Conservation (phyloP, 192 early-diverging fungal species). For the Cladochytrium replicatum region DNA sequence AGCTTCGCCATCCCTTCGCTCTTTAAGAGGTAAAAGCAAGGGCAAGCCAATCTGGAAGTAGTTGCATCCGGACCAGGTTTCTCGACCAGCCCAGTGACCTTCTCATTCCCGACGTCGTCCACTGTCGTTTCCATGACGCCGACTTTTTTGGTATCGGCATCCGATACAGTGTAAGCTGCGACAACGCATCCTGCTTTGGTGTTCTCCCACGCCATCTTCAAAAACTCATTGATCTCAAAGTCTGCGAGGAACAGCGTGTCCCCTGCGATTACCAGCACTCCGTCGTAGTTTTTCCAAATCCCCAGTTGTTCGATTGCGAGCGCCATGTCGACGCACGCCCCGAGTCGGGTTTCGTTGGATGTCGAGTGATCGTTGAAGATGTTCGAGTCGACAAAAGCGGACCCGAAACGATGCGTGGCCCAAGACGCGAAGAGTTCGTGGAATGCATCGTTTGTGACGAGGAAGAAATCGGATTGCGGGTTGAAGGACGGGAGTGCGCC, state of each 20-base stretch:
- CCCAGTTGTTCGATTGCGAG: constrained; percentile 27
- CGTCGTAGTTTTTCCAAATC: no score
- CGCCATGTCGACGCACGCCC: constrained; percentile 44
- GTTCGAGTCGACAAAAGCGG: constrained; percentile 20
- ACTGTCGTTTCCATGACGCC: constrained; percentile 39
- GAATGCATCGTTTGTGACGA: constrained; percentile 40
- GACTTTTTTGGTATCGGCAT: constrained; percentile 38
- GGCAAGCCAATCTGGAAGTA: constrained; percentile 37
- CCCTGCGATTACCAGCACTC: constrained; percentile 46
- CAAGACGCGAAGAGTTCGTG: constrained; percentile 32
- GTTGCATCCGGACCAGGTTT: constrained; percentile 41
- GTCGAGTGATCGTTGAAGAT: constrained; percentile 40
- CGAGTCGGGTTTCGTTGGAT: constrained; percentile 39
- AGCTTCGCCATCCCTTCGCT: constrained; percentile 16
- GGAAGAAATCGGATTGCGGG: background rate
- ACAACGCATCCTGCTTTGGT: constrained; percentile 22
- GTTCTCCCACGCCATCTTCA: background rate
- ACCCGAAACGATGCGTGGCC: constrained; percentile 10
- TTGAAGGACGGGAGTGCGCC: background rate
- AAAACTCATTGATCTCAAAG: constrained; percentile 35
- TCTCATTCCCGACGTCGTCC: background rate
- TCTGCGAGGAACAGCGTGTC: constrained; percentile 49
- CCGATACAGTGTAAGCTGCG: constrained; percentile 30
- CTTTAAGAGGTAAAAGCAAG: constrained; percentile 49
- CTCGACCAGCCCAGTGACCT: constrained; percentile 39